Percentiles rank a stretch among this genome's conserved stretches.
phyloP scores from a whole-genome alignment of 164 flowering plant species.

The Brasenia schreberi region DNA sequence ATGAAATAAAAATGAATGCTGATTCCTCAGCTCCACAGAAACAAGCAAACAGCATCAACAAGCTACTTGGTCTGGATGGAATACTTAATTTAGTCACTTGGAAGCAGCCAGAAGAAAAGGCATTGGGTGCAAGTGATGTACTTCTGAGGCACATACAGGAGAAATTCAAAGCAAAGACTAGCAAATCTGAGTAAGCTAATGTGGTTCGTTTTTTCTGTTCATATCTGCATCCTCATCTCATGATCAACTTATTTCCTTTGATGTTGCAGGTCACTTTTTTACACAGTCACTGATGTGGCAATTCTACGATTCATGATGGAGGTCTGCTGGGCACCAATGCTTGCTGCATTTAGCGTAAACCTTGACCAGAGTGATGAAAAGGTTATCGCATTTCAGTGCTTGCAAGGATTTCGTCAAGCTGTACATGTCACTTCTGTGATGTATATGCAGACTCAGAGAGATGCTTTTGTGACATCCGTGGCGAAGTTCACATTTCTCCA shows the following conservation, averaged over 20 bases:
- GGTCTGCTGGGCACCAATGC: constrained; percentile 99
- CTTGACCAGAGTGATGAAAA: constrained; percentile 97
- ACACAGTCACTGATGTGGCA: constrained; percentile 67
- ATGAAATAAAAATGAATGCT: constrained; percentile 95
- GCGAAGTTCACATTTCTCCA: constrained; percentile 97
- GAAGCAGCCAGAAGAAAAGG: constrained; percentile 91
- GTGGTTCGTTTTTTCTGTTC: not conserved
- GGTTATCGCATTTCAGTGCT: constrained; percentile 63
- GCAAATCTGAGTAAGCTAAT: constrained; percentile 81
- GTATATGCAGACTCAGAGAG: constrained; percentile 98
- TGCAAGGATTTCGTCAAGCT: constrained; percentile 84
- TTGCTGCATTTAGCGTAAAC: constrained; percentile 95
- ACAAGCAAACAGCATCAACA: constrained; percentile 81
- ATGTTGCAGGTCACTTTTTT: constrained; percentile 62
- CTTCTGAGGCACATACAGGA: constrained; percentile 91
- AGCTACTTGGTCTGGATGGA: constrained; percentile 82
- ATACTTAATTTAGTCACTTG: constrained; percentile 77
- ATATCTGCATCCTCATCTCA: not conserved
- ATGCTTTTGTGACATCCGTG: constrained; percentile 93
- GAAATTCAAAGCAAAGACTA: constrained; percentile 82
- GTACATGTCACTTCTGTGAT: constrained; percentile 93
- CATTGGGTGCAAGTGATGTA: constrained; percentile 82
- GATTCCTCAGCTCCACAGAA: constrained; percentile 70
- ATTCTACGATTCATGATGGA: constrained; percentile 96
- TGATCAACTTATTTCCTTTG: not conserved